Evolutionary conservation across 2,329 filamentous ascomycete species (phyloP), one percentile per base, ranked within the genome.

Genomic region (Coniochaeta sp.): DNA sequence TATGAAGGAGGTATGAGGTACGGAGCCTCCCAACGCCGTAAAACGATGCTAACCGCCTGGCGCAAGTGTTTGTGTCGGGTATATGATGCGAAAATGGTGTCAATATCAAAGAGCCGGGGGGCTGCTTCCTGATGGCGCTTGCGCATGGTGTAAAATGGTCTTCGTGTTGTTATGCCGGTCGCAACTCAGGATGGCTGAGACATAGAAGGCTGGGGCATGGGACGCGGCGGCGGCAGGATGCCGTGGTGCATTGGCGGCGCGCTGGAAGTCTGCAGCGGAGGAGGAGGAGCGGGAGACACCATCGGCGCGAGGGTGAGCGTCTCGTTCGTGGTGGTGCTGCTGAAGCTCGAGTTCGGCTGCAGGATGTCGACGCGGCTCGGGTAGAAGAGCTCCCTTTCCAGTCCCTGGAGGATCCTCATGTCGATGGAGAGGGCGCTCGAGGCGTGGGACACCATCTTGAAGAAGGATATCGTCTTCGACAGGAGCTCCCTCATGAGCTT

Each of bases 391-490:
- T 74, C 69, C n/a, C 69, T 63, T 48, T 78, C 69, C 4, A 83
- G 62, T 6, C 74, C 76, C 54, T 79, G 71, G 13, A 96, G 75
- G 53, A 96, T 94, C 49, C 80, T 78, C 63, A 86, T 81, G 65
- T 96, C 91, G 46, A 81, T 81, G 47, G 72, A 69, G 6, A 96
- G 78, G 7, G 89, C 86, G 47, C 89, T 90, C 0, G 88, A 88
- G 22, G 87, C 86, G 7, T 85, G 80, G 28, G 82, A 77, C 27
- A 88, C 83, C 52, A 86, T 75, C 45, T 78, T 71, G 49, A 97
- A 77, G 65, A 96, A 92, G 2, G 69, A 67, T 56, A 96, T 90
- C 0, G 92, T 97, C 55, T 82, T 83, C 35, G 73, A 64, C 52
- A 95, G 82, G 0, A 95, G 77, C 1, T 67, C 63, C 42, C 77